Evolutionary conservation across 208 protist genomes (phyloP).

Genomic region (Jaenimonas drosophilae): DNA sequence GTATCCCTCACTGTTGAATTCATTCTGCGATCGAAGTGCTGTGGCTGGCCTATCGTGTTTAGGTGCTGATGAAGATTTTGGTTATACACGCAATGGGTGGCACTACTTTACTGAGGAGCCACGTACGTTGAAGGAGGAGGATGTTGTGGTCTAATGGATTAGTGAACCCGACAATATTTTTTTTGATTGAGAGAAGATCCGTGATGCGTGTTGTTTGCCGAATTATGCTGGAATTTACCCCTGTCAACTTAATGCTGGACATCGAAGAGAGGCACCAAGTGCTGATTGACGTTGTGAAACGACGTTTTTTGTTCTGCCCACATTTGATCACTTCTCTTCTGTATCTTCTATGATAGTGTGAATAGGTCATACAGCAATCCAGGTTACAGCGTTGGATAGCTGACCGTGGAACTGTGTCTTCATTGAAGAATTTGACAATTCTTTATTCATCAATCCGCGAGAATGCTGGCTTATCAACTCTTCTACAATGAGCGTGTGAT

Average conservation of each 20-base stretch:
- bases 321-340: neutral
- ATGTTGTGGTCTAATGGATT: too few species aligned
- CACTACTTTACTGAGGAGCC: too few species aligned
- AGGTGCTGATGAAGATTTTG: too few species aligned
- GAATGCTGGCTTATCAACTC: constrained; percentile 9
- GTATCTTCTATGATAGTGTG: neutral
- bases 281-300: neutral
- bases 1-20: too few species aligned
- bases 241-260: neutral
- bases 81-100: too few species aligned
- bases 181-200: too few species aligned
- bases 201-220: too few species aligned
- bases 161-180: too few species aligned
- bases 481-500: constrained; percentile 12
- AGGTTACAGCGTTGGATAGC: neutral
- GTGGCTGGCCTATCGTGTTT: too few species aligned
- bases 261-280: neutral
- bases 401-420: neutral
- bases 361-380: neutral
- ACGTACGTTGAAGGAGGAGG: too few species aligned
- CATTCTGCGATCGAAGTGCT: constrained; percentile 1
- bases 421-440: constrained; percentile 1
- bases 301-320: neutral
- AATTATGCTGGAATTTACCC: too few species aligned
- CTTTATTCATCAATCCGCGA: neutral